Conservation (phyloP, 768 basidiomycete species). For the Amanita polypyramis region DNA sequence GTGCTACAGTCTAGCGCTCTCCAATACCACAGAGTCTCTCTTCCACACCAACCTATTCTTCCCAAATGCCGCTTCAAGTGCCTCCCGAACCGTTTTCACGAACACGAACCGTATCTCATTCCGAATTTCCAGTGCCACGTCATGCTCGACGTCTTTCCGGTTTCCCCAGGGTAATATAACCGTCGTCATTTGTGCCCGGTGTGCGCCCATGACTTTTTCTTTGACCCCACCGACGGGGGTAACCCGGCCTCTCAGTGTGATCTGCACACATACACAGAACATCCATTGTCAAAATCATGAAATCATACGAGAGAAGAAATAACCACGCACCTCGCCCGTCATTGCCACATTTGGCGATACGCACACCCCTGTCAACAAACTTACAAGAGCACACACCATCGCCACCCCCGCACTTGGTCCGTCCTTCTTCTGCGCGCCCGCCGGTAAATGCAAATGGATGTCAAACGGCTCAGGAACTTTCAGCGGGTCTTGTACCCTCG, state of each 20-base stretch:
- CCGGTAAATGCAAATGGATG: slow-evolving; percentile 81
- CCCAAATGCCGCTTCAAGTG: slow-evolving; percentile 77
- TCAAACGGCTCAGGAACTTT: slow-evolving; percentile 67
- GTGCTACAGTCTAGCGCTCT: slow-evolving; percentile 41
- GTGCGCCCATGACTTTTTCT: slow-evolving; percentile 86
- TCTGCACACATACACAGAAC: slow-evolving; percentile 23
- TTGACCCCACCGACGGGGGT: slow-evolving; percentile 87
- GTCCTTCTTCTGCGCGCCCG: slow-evolving; percentile 89
- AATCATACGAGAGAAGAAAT: neutral
- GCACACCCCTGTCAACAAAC: slow-evolving; percentile 66
- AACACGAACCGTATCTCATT: slow-evolving; percentile 75
- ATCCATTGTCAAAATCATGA: neutral
- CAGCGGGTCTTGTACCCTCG: slow-evolving; percentile 62
- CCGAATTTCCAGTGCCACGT: slow-evolving; percentile 64
- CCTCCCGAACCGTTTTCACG: slow-evolving; percentile 71
- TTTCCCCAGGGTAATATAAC: slow-evolving; percentile 82
- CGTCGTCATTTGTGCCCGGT: slow-evolving; percentile 75
- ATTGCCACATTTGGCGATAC: slow-evolving; percentile 71
- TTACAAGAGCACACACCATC: slow-evolving; percentile 83
- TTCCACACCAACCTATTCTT: slow-evolving; percentile 58
- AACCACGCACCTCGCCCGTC: slow-evolving; percentile 68
- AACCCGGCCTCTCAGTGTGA: slow-evolving; percentile 75
- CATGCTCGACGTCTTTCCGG: slow-evolving; percentile 79
- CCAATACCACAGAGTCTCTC: slow-evolving; percentile 35
- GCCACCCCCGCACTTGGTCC: slow-evolving; percentile 87